Percentiles rank a stretch among this genome's conserved stretches.
phyloP scores from a whole-genome alignment of 2,329 filamentous ascomycete genomes.

The Sporothrix curviconia region DNA sequence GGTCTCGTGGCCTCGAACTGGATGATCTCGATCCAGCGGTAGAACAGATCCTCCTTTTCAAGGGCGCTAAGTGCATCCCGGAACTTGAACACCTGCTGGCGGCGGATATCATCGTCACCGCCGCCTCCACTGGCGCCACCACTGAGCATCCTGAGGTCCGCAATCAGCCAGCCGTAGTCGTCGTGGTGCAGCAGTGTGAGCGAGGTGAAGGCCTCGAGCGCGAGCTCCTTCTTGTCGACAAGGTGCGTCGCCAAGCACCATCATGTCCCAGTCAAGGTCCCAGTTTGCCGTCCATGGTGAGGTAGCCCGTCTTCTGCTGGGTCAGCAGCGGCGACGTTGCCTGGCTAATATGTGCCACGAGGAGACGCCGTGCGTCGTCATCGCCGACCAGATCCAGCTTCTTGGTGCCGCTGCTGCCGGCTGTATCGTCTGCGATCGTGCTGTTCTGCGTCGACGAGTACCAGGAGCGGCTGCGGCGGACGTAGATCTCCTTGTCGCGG shows the following conservation, averaged over 20 bases:
- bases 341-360: constrained; percentile 56
- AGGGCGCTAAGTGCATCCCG: constrained; percentile 66
- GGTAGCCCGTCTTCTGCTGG: constrained; percentile 75
- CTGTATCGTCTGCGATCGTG: neutral
- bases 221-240: constrained; percentile 54
- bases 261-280: constrained; percentile 79
- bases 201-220: constrained; percentile 62
- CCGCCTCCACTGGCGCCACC: neutral
- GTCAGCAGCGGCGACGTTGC: constrained; percentile 64
- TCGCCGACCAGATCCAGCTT: constrained; percentile 48
- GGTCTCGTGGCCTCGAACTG: constrained; percentile 78
- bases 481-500: constrained; percentile 70
- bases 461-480: constrained; percentile 71
- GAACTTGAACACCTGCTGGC: constrained; percentile 73
- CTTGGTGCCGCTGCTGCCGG: constrained; percentile 15
- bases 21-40: constrained; percentile 85
- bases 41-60: constrained; percentile 85
- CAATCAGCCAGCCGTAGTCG: constrained; percentile 64
- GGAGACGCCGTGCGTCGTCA: constrained; percentile 46
- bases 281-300: constrained; percentile 79
- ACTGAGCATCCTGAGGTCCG: constrained; percentile 48
- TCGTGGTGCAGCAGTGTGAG: constrained; percentile 63
- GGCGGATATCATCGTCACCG: constrained; percentile 49
- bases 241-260: constrained; percentile 68
- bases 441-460: constrained; percentile 32